Evolutionary conservation across 2,329 filamentous ascomycete genomes (phyloP).

Genomic region (Diaporthe australafricana): DNA sequence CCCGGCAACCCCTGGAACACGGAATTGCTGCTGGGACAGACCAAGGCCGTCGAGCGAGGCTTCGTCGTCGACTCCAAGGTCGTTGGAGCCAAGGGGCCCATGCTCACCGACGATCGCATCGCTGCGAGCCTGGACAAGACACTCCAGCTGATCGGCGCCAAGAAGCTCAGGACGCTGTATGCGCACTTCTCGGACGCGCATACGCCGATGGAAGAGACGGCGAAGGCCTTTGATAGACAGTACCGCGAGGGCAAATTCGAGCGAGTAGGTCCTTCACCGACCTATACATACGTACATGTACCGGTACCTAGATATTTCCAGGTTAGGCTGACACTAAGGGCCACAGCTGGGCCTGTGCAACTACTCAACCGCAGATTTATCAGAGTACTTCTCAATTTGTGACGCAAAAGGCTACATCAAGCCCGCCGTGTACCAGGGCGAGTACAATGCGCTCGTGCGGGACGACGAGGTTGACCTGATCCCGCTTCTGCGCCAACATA

Average conservation of each 20-base stretch:
- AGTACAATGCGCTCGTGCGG: conserved; percentile 53
- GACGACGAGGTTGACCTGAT: conserved; percentile 49
- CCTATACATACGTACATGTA: background rate
- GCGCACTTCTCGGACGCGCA: conserved; percentile 4
- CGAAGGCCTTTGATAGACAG: conserved; percentile 50
- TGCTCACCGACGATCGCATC: conserved; percentile 46
- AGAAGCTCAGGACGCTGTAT: conserved; percentile 11
- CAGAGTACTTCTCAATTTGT: conserved; percentile 49
- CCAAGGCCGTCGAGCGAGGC: background rate
- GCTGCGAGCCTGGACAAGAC: conserved; percentile 46
- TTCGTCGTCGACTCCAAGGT: conserved; percentile 53
- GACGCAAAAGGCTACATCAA: conserved; percentile 48
- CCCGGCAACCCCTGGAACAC: conserved; percentile 39
- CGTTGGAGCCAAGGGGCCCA: conserved; percentile 39
- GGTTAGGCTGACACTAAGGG: background rate
- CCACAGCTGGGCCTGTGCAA: conserved; percentile 54
- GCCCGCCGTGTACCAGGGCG: conserved; percentile 54
- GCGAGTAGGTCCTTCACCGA: conserved; percentile 4
- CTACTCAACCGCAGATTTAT: conserved; percentile 51
- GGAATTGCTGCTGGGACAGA: conserved; percentile 39
- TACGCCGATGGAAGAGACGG: conserved; percentile 53
- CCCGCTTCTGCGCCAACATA: conserved; percentile 47
- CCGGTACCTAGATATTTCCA: too few species aligned
- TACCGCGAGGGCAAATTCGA: conserved; percentile 52
- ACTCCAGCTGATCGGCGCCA: conserved; percentile 44